A percentile compares a stretch with the other conserved stretches of the same genome.
Conservation (phyloP, 2,329 filamentous ascomycete species). For the Botryotinia narcissicola region DNA sequence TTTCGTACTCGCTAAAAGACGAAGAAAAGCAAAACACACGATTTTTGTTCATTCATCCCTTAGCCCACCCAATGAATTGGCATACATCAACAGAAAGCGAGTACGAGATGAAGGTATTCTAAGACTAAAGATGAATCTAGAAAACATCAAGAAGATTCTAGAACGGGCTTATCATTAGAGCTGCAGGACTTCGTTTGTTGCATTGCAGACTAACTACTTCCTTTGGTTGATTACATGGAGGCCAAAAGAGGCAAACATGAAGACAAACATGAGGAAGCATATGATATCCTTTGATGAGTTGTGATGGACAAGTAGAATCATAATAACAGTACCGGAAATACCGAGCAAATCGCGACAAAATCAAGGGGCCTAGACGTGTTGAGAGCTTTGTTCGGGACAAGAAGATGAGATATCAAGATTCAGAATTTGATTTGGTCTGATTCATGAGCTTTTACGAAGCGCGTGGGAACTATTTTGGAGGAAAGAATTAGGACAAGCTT, state of each 20-base stretch:
- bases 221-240: neutral
- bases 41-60: neutral
- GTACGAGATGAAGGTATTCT: neutral
- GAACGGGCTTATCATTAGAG: neutral
- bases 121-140: neutral
- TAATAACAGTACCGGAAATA: neutral
- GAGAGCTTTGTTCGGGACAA: neutral
- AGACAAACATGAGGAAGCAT: neutral
- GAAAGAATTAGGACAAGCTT: neutral
- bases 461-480: neutral
- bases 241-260: neutral
- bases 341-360: neutral
- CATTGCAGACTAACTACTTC: neutral
- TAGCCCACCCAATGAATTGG: neutral
- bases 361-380: neutral
- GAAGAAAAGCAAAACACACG: neutral
- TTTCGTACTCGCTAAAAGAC: slow-evolving; percentile 9
- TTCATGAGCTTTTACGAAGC: neutral
- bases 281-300: neutral
- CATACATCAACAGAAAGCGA: neutral
- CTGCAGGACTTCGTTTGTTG: neutral
- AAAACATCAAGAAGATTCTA: neutral
- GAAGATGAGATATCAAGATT: neutral
- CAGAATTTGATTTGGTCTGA: no score
- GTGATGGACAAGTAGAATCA: neutral